A percentile compares a stretch with the other conserved stretches of the same genome.
These are phyloP conservation scores for Sporothrix curviconia DNA, from an alignment of 2,329 filamentous ascomycete species.

Conservation along the genomic window DNA sequence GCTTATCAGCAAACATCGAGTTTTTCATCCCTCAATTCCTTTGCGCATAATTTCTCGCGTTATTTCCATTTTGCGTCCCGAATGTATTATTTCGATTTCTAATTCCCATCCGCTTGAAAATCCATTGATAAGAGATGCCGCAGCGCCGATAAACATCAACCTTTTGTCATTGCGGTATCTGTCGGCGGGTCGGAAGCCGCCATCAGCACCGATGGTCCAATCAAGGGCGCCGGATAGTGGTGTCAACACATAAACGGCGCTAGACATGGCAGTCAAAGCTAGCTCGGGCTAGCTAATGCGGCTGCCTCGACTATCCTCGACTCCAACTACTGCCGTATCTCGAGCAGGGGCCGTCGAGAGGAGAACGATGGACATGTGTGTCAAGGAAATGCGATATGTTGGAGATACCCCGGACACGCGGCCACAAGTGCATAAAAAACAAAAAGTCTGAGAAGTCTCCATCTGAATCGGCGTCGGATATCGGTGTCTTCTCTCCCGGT, in stretches of 20 bases:
- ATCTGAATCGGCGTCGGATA: neutral
- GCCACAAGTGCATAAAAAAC: neutral
- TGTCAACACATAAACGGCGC: no score
- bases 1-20: neutral
- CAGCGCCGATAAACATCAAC: neutral
- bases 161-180: neutral
- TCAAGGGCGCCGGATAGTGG: no score
- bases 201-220: no score
- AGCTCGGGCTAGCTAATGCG: neutral
- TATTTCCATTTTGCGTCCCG: neutral
- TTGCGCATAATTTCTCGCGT: neutral
- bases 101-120: neutral
- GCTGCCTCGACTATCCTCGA: no score
- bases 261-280: neutral
- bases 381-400: neutral
- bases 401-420: neutral
- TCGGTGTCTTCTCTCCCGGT: neutral
- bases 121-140: neutral
- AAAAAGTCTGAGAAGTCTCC: neutral
- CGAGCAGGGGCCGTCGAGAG: neutral
- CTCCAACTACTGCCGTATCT: slow-evolving; percentile 1
- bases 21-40: neutral
- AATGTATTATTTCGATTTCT: neutral
- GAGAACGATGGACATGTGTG: neutral
- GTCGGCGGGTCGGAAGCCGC: neutral